Evolutionary conservation across 345 rosid species (phyloP).

Genomic region (Populus davidiana): DNA sequence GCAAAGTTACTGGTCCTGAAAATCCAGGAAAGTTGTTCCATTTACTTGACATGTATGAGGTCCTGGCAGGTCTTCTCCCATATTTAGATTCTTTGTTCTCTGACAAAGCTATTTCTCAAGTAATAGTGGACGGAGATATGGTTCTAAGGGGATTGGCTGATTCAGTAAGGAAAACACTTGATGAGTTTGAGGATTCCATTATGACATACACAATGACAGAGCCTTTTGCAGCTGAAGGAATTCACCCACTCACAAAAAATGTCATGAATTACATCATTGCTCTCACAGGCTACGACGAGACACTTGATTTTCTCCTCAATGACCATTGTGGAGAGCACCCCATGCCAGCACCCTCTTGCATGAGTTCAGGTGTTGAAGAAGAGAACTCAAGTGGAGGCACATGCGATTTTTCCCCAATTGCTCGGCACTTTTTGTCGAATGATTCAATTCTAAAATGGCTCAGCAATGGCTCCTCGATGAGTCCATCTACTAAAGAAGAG

Average conservation of each 20-base stretch:
- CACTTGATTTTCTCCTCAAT: slow-evolving; percentile 59
- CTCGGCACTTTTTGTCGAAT: too few relatives aligned
- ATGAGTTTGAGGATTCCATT: slow-evolving; percentile 67
- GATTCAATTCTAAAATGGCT: too few relatives aligned
- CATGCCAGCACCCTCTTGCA: slow-evolving; percentile 34
- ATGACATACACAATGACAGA: slow-evolving; percentile 48
- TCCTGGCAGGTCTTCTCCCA: slow-evolving; percentile 55
- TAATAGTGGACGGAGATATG: slow-evolving; percentile 52
- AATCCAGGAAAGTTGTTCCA: slow-evolving; percentile 70
- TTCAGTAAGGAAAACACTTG: slow-evolving; percentile 52
- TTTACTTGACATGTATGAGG: slow-evolving; percentile 84
- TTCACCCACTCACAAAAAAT: slow-evolving; percentile 66
- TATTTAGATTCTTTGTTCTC: slow-evolving; percentile 54
- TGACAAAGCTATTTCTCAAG: slow-evolving; percentile 44
- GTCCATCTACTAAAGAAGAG: slow-evolving; percentile 40
- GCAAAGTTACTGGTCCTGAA: slow-evolving; percentile 75
- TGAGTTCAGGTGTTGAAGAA: background rate
- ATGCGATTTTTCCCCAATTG: too few relatives aligned
- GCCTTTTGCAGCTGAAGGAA: slow-evolving; percentile 67
- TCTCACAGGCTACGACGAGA: slow-evolving; percentile 60
- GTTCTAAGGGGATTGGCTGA: slow-evolving; percentile 63
- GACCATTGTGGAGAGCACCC: slow-evolving; percentile 35
- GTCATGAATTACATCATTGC: slow-evolving; percentile 77
- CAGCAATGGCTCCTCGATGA: too few relatives aligned
- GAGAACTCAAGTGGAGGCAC: too few relatives aligned